These are phyloP conservation scores for Pyrenochaeta sp. DNA, from an alignment of 2,329 filamentous ascomycete genomes.

Conservation along the genomic window DNA sequence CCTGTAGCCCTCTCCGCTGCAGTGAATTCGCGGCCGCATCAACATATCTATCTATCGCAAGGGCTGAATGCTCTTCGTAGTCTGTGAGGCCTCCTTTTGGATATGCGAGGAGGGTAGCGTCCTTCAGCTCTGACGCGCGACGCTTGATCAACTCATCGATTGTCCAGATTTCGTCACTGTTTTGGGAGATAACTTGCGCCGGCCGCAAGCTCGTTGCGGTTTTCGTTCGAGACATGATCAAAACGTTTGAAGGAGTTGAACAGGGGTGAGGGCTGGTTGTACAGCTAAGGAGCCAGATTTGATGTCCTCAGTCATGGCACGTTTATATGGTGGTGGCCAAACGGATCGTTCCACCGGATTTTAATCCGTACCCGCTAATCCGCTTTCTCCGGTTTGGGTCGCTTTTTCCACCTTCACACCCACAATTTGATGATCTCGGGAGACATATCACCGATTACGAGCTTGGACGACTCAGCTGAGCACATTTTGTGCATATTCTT, in stretches of 20 bases:
- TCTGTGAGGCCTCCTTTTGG: conserved; percentile 33
- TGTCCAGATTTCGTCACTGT: conserved; percentile 26
- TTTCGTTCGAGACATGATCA: conserved; percentile 21
- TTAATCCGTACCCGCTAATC: background rate
- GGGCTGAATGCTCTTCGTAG: conserved; percentile 36
- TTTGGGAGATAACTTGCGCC: conserved; percentile 6
- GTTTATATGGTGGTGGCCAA: background rate
- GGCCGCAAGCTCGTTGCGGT: conserved; percentile 14
- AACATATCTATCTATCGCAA: conserved; percentile 33
- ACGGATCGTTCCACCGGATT: background rate
- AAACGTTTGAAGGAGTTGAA: background rate
- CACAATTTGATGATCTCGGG: background rate
- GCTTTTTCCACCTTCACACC: background rate
- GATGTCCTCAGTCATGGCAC: background rate
- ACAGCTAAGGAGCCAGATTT: background rate
- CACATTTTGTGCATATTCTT: background rate
- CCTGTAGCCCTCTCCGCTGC: conserved; percentile 27
- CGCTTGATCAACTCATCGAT: conserved; percentile 37
- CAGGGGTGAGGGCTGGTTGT: background rate
- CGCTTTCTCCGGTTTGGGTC: background rate
- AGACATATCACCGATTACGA: background rate
- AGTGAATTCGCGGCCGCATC: conserved; percentile 33
- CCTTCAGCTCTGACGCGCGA: conserved; percentile 25
- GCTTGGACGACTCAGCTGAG: background rate
- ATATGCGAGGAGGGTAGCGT: conserved; percentile 32